Base-by-base conservation (phyloP, 2,329 filamentous ascomycete genomes). In the Trichophaea hybrida region DNA sequence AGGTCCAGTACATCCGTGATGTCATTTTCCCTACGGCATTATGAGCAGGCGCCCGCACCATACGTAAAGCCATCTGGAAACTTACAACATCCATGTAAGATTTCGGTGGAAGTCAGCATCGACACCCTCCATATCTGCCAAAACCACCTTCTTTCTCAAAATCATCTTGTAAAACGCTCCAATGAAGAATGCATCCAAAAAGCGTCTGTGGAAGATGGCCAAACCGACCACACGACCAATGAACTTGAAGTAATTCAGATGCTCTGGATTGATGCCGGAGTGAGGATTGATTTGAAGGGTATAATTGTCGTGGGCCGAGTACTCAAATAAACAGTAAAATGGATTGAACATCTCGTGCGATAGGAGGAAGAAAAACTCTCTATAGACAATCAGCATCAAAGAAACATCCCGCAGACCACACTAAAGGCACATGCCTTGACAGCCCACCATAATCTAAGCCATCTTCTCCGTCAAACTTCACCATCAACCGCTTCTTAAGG, bases 321-420 rank as follows among this genome's bases (percentile, higher is more conserved):
- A 98, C 75, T 98, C 93, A 77, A 98, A 98, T 57, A 98, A 79
- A 73, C 93, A 98, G 77, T 98, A 98, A 76, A 98, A 98, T 35
- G 93, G 93, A 73, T 98, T 98, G 77, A 98, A 98, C 93, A 98
- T 98, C 77, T 98, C 93, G 75, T 98, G 93, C 13, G 91, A 97
- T 58, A 98, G 81, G 44, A 98, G 78, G 82, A 98, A 98, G 79
- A 98, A 98, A 78, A 98, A 98, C 74, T 98, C 93, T 80, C 90
- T 82, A 69, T 24, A 63, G 57, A 52, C 55, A 54, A 31, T 17
- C 7, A 34, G 35, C 1, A 8, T n/a, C 17, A 15, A 35, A 15
- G 6, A 46, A 44, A 8, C 33, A 60, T n/a, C 34, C 10, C 34
- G 12, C 34, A 35, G 31, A 37, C n/a, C 65, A 74, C 63, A 73